These are phyloP conservation scores for Karstenula rhodostoma DNA, from an alignment of 2,329 filamentous ascomycete species.

Conservation along the genomic window DNA sequence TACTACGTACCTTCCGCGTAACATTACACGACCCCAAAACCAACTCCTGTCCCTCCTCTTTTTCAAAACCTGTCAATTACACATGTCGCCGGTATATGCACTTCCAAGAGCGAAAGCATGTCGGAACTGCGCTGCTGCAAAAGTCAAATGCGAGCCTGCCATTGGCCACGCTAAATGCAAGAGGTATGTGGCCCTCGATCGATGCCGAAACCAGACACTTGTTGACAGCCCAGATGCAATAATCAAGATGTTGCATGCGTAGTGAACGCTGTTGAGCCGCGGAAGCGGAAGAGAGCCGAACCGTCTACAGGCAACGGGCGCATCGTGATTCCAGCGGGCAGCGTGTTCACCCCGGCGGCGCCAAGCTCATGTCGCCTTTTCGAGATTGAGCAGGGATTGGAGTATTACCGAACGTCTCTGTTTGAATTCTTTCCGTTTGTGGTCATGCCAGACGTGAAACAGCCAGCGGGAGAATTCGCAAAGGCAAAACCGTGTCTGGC, in stretches of 20 bases:
- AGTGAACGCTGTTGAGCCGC: slow-evolving; percentile 9
- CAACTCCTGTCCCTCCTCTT: not conserved
- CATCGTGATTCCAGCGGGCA: not conserved
- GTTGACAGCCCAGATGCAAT: slow-evolving; percentile 16
- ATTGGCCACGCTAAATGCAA: slow-evolving; percentile 21
- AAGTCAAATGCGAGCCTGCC: slow-evolving; percentile 23
- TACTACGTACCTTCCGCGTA: not conserved
- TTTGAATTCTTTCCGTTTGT: slow-evolving; percentile 23
- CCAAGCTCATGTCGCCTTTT: slow-evolving; percentile 1
- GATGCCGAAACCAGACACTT: not conserved
- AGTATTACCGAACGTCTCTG: slow-evolving; percentile 18
- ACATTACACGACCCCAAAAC: not conserved
- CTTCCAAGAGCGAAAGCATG: slow-evolving; percentile 20
- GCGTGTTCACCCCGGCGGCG: not conserved
- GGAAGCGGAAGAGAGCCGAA: slow-evolving; percentile 17
- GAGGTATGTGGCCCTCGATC: slow-evolving; percentile 14
- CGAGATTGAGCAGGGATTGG: slow-evolving; percentile 16
- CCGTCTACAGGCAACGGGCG: not conserved
- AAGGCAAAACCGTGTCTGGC: slow-evolving; percentile 21
- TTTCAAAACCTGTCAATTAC: not conserved
- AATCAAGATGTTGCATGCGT: slow-evolving; percentile 16
- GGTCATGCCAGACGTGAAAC: slow-evolving; percentile 2
- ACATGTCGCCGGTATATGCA: slow-evolving; percentile 16
- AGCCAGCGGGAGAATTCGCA: slow-evolving; percentile 5
- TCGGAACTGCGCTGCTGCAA: slow-evolving; percentile 17